Base-by-base conservation (phyloP, 306 rosid genomes). In the Nissolia schottii region DNA sequence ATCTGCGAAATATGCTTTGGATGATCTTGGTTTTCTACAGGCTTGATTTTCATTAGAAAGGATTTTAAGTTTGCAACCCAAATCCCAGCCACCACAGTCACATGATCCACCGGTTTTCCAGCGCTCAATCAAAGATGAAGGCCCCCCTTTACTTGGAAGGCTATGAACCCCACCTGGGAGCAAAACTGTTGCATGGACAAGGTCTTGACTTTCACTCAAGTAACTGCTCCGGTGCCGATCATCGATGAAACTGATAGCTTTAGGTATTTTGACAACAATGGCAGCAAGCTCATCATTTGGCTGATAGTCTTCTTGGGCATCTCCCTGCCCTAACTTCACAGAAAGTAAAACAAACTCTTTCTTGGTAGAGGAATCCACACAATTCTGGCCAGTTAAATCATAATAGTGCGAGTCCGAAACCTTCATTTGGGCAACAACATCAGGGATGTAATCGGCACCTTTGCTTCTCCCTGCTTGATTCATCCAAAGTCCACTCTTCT, bases 31-130 rank as follows among this genome's bases (percentile, higher is more conserved):
- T 40, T 75, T 87, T 75, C 64, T 71, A 67, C 41, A 12, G 10
- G 60, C 70, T 73, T 79, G 85, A 74, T 84, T 77, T 67, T 74
- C 83, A 60, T 85, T 89, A 27, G 84, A 84, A 22, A 89, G 82
- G 64, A 92, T 73, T 82, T 74, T 77, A 20, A 95, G 92, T 70
- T 88, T 83, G 86, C 99, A 95, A 74, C 92, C 99, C 84, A 89
- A 53, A 83, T 95, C 99, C 99, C 99, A 95, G 79, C 99, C 99
- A 31, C 97, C 99, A 82, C 99, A 95, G 79, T 95, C 99, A 43
- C 99, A 95, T 18, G 88, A 74, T 71, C 99, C 99, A 40, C 99
- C 97, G 2, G 96, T 77, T 74, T 64, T 89, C 99, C 99, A 95
- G 29, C 99, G 96, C 84, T 91, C 93, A 67, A 95, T 84, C 73